phyloP scores from a whole-genome alignment of 83 land plant species.

The Thuja plicata region DNA sequence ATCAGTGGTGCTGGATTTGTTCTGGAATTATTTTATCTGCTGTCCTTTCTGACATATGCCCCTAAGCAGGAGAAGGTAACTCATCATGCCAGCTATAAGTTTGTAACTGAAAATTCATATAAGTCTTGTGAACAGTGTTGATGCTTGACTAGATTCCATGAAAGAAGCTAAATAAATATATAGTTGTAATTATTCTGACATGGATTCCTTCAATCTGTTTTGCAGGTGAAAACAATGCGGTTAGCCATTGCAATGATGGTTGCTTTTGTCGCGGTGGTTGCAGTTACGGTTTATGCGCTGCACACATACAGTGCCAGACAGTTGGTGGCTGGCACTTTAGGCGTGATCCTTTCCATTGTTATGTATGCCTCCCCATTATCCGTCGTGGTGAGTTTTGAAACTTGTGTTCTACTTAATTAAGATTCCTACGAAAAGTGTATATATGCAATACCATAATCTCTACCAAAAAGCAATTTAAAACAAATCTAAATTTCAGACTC shows the following conservation, averaged over 20 bases:
- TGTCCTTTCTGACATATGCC: constrained; percentile 41
- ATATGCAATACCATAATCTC: neutral
- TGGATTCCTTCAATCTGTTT: neutral
- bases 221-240: neutral
- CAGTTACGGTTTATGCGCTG: neutral
- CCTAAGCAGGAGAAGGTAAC: constrained; percentile 21
- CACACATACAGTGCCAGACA: neutral
- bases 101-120: neutral
- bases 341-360: constrained; percentile 2
- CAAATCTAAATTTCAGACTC: neutral
- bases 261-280: neutral
- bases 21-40: constrained; percentile 46
- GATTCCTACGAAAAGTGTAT: neutral
- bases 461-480: no score
- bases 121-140: no score
- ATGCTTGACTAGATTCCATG: neutral
- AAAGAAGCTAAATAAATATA: neutral
- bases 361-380: constrained; percentile 15
- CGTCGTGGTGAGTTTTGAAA: neutral
- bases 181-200: neutral
- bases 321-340: neutral
- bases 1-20: constrained; percentile 56
- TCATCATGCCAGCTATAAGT: neutral
- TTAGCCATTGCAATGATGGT: neutral
- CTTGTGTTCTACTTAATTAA: neutral